Conservation (phyloP, 768 basidiomycete species). For the Baorangia bicolor region DNA sequence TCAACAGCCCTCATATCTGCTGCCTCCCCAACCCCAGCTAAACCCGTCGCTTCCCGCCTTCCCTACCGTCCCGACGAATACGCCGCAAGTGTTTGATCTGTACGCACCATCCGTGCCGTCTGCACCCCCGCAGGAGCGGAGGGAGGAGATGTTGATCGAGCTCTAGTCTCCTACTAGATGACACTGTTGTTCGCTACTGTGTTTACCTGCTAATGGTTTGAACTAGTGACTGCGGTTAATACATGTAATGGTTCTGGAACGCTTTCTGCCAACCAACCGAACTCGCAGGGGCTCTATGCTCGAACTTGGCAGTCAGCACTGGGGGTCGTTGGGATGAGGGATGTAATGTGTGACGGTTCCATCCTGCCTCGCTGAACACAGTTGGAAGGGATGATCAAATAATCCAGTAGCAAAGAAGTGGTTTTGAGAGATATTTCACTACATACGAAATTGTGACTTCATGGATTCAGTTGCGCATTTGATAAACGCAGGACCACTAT, state of each 20-base stretch:
- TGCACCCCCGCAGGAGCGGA: conserved; percentile 55
- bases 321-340: background rate
- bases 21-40: conserved; percentile 19
- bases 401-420: background rate
- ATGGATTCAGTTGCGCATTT: background rate
- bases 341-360: background rate
- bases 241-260: background rate
- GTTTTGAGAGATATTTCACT: too few relatives aligned
- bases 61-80: conserved; percentile 60
- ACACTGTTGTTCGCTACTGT: background rate
- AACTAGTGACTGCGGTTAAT: conserved; percentile 5
- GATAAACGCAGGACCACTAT: background rate
- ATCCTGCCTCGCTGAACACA: background rate
- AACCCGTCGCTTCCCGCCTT: conserved; percentile 51
- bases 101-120: conserved; percentile 49
- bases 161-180: conserved; percentile 17
- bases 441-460: background rate
- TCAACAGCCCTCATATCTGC: conserved; percentile 12
- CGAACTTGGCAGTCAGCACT: background rate
- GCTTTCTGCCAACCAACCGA: background rate
- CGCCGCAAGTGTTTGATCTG: conserved; percentile 52
- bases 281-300: background rate
- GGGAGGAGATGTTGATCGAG: conserved; percentile 56
- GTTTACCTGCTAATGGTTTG: background rate
- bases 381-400: background rate